Conservation (phyloP, 2,329 filamentous ascomycete genomes). For the Pseudogymnoascus sp. region DNA sequence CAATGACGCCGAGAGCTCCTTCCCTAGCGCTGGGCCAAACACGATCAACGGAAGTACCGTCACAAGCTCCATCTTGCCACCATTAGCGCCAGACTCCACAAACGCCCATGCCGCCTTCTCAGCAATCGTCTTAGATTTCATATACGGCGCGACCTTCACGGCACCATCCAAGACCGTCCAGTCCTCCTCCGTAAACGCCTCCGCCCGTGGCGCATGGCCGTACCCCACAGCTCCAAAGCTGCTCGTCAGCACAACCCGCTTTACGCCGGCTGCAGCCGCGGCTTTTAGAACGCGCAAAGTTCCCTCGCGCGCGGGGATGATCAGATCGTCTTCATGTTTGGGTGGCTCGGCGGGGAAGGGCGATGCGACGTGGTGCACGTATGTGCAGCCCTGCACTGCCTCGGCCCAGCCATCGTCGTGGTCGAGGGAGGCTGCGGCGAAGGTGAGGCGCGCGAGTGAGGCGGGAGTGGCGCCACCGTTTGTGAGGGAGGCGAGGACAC, state of each 20-base stretch:
- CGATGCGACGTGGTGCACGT: constrained; percentile 27
- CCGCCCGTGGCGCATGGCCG: constrained; percentile 18
- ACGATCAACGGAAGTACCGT: constrained; percentile 27
- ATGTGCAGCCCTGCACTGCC: constrained; percentile 25
- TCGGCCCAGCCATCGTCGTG: constrained; percentile 26
- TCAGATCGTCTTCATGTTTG: constrained; percentile 28
- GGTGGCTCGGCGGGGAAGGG: constrained; percentile 24
- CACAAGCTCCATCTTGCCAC: constrained; percentile 23
- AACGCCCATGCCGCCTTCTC: constrained; percentile 31
- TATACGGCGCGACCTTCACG: constrained; percentile 21
- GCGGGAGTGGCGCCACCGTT: constrained; percentile 17
- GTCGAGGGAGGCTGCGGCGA: constrained; percentile 23
- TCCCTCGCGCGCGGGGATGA: constrained; percentile 29
- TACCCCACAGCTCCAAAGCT: constrained; percentile 18
- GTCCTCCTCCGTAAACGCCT: constrained; percentile 27
- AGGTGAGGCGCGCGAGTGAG: constrained; percentile 18
- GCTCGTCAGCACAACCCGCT: constrained; percentile 20
- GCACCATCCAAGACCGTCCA: constrained; percentile 24
- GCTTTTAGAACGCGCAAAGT: constrained; percentile 27
- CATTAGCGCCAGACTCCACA: constrained; percentile 23
- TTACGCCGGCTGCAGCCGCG: constrained; percentile 23
- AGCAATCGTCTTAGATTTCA: constrained; percentile 30
- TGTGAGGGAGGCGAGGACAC: constrained; percentile 21
- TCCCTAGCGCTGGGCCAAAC: constrained; percentile 27
- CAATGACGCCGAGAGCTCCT: constrained; percentile 22